Base-by-base conservation (phyloP, 176 grass and related monocot species). In the Eragrostis nindensis region DNA sequence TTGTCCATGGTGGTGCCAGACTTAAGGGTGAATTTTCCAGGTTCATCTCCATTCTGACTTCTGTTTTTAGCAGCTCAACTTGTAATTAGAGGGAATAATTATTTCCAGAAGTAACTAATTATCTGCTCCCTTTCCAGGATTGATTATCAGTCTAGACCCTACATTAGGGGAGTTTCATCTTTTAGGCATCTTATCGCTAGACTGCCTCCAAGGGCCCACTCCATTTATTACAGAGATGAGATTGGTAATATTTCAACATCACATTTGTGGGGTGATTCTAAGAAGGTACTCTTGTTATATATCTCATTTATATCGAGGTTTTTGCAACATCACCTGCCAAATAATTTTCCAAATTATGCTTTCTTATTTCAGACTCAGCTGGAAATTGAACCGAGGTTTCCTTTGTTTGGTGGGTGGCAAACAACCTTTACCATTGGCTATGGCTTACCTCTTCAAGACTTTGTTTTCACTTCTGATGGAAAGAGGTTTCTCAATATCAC, bases 191-290 rank as follows among this genome's bases (percentile, higher is more conserved):
- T 99, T 76, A 88, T 93, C 82, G 91, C 91, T 22, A 88, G 80
- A 82, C 81, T 99, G 87, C 93, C 91, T 79, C 86, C 93, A 86
- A 91, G 82, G 70, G 93, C 93, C 6, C 90, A 99, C 74, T 99
- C 97, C 73, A 94, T 99, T 80, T 99, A 96, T 66, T 99, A 96
- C 83, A 96, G 97, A 90, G 97, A 99, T 90, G 97, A 99, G 89
- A 99, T 99, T 3, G 97, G 97, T 67, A 99, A 99, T 60, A 99
- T 99, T 89, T 99, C 97, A 25, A 99, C 97, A 76, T 99, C 97
- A 52, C 89, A 93, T 75, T 63, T 99, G 17, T 99, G 93, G 97
- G 84, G 91, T 88, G 97, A 99, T 87, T 92, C 93, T 75, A 94
- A 80, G 86, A 99, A 89, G 87, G 97, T 96, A 86, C 63, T 76